Percentiles rank a stretch among this genome's conserved stretches.
Conservation (phyloP, 495 filamentous ascomycete species). For the Cladorrhinum samala region DNA sequence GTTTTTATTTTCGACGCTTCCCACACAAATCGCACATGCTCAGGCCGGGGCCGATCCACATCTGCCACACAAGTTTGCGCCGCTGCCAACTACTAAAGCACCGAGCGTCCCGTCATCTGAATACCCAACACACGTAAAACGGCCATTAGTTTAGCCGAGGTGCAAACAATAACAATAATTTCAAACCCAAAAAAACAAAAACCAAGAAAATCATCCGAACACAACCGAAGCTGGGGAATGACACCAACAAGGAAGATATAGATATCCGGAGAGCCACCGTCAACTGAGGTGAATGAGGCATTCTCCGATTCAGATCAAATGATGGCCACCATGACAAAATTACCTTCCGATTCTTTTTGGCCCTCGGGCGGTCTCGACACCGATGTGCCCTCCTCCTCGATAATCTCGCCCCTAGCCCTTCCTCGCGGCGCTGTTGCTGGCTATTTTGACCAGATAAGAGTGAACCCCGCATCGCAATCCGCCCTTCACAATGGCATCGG, state of each 20-base stretch:
- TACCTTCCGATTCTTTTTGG: constrained; percentile 29
- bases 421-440: constrained; percentile 26
- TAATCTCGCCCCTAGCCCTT: constrained; percentile 38
- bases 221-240: constrained; percentile 10
- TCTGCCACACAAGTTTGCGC: constrained; percentile 3
- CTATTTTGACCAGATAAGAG: constrained; percentile 28
- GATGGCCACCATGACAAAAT: constrained; percentile 27
- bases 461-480: constrained; percentile 2
- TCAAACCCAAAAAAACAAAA: too few relatives aligned
- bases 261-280: constrained; percentile 6
- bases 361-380: constrained; percentile 23
- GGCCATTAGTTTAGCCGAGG: constrained; percentile 9
- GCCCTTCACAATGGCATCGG: constrained; percentile 2
- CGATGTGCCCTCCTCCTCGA: constrained; percentile 22
- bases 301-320: background rate
- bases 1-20: background rate
- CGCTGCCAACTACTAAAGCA: constrained; percentile 1
- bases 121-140: constrained; percentile 8
- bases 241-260: constrained; percentile 10
- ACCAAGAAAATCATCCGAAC: background rate
- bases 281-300: background rate
- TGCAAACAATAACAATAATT: too few relatives aligned
- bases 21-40: background rate
- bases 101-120: constrained; percentile 1
- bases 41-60: background rate